Percentiles rank a stretch among this genome's conserved stretches.
Conservation (phyloP, 306 rosid species). For the Ochetophila trinervis region DNA sequence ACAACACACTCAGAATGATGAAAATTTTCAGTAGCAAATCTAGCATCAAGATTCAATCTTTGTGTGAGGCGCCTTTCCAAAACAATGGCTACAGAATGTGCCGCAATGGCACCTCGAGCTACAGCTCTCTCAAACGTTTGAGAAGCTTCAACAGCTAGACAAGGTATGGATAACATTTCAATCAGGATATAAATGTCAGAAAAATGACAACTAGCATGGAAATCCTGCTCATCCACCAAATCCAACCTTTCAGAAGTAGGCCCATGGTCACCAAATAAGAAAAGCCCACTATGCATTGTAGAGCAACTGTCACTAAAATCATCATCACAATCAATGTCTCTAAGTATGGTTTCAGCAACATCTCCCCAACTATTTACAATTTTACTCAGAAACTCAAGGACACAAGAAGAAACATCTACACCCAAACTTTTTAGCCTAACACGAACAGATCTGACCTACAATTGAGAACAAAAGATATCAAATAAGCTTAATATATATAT, state of each 20-base stretch:
- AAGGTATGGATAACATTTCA: constrained; percentile 96
- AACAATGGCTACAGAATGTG: constrained; percentile 84
- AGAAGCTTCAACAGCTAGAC: constrained; percentile 92
- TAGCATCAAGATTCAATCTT: constrained; percentile 48
- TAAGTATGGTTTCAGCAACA: constrained; percentile 91
- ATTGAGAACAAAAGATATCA: constrained; percentile 30
- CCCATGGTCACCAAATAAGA: constrained; percentile 72
- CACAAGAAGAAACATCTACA: constrained; percentile 76
- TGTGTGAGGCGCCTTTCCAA: constrained; percentile 87
- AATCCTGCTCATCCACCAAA: constrained; percentile 67
- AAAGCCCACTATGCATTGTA: constrained; percentile 51
- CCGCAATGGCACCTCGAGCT: constrained; percentile 78
- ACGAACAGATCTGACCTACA: constrained; percentile 89
- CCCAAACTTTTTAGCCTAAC: constrained; percentile 81
- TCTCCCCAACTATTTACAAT: constrained; percentile 98
- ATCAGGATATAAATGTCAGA: constrained; percentile 80
- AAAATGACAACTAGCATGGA: constrained; percentile 57
- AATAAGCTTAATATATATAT: constrained; percentile 15
- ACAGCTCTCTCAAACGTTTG: constrained; percentile 98
- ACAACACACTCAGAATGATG: constrained; percentile 52
- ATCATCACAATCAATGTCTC: constrained; percentile 90
- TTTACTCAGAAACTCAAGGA: constrained; percentile 84
- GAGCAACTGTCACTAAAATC: constrained; percentile 73
- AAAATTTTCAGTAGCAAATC: constrained; percentile 52
- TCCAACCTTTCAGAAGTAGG: constrained; percentile 55